phyloP scores from a whole-genome alignment of 2,329 filamentous ascomycete genomes.

The Neofusicoccum cordaticola region DNA sequence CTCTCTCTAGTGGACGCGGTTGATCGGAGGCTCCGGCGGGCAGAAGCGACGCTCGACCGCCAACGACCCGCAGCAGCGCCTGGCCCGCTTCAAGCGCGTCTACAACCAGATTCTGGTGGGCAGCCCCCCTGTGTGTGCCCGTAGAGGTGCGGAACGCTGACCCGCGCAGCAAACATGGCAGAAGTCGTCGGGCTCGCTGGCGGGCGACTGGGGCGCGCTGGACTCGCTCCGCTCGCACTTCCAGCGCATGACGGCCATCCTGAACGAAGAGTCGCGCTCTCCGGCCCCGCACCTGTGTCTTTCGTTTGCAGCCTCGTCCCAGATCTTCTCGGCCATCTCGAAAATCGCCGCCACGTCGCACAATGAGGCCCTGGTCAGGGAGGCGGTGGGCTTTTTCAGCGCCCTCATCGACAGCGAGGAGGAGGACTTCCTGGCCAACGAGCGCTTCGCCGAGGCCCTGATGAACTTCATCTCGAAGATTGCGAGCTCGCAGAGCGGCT shows the following conservation, averaged over 20 bases:
- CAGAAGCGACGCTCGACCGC: conserved; percentile 49
- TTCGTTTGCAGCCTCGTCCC: conserved; percentile 76
- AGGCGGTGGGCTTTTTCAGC: conserved; percentile 82
- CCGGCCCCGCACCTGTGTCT: conserved; percentile 91
- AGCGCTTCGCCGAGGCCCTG: conserved; percentile 78
- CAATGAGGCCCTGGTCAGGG: conserved; percentile 80
- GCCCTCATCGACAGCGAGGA: conserved; percentile 94
- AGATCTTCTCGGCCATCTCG: conserved; percentile 84
- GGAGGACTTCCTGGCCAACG: conserved; percentile 87
- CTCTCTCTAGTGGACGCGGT: conserved; percentile 55
- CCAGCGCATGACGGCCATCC: conserved; percentile 61
- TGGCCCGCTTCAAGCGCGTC: conserved; percentile 59
- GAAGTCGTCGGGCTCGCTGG: conserved; percentile 47
- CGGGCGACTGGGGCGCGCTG: conserved; percentile 51
- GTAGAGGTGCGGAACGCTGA: conserved; percentile 12
- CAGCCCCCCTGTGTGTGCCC: background rate
- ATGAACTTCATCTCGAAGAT: conserved; percentile 83
- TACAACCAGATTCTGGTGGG: conserved; percentile 58
- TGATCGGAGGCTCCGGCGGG: conserved; percentile 56
- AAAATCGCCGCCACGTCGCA: conserved; percentile 84
- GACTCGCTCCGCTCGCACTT: conserved; percentile 52
- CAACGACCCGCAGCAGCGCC: conserved; percentile 58
- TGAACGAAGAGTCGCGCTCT: conserved; percentile 84
- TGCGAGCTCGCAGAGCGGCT: conserved; percentile 64
- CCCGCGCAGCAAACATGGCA: conserved; percentile 58